Percentiles rank a stretch among this genome's conserved stretches.
phyloP scores from a whole-genome alignment of 371 early-diverging fungal genomes.

The Syncephalastrum monosporum region DNA sequence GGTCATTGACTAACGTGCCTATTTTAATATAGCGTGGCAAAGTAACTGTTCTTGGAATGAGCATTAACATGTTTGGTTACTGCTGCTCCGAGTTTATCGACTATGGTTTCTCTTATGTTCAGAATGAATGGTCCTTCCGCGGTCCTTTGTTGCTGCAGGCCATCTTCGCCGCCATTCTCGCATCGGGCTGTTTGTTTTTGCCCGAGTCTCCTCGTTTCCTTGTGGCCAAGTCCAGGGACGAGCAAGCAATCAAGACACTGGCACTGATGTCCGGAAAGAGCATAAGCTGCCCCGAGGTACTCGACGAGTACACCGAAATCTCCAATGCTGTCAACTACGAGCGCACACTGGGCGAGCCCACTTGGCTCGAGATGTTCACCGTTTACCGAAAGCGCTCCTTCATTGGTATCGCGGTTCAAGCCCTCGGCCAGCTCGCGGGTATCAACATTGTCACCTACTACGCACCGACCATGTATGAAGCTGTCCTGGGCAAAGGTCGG shows the following conservation, averaged over 20 bases:
- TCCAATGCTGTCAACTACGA: slow-evolving; percentile 66
- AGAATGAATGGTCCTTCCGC: slow-evolving; percentile 38
- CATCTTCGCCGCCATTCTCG: slow-evolving; percentile 47
- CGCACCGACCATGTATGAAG: slow-evolving; percentile 67
- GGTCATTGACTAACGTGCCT: neutral
- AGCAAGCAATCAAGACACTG: slow-evolving; percentile 64
- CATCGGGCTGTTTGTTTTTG: slow-evolving; percentile 36
- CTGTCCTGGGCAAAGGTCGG: slow-evolving; percentile 39
- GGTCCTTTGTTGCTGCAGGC: slow-evolving; percentile 45
- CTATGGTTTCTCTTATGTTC: slow-evolving; percentile 32
- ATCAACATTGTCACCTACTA: slow-evolving; percentile 76
- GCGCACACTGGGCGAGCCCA: slow-evolving; percentile 59
- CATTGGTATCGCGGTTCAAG: slow-evolving; percentile 70
- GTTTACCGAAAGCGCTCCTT: slow-evolving; percentile 51
- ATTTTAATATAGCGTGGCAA: slow-evolving; percentile 25
- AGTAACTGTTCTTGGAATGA: slow-evolving; percentile 41
- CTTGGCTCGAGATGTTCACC: slow-evolving; percentile 71
- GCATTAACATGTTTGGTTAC: slow-evolving; percentile 41
- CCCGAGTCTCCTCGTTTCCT: slow-evolving; percentile 59
- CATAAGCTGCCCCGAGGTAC: slow-evolving; percentile 49
- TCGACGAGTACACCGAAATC: slow-evolving; percentile 74
- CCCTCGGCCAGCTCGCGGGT: slow-evolving; percentile 60
- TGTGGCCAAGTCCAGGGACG: slow-evolving; percentile 34
- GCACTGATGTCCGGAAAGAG: slow-evolving; percentile 67
- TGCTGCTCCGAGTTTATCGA: slow-evolving; percentile 41